phyloP scores from a whole-genome alignment of 1,139 yeast species.

The Meyerozyma smithsonii region DNA sequence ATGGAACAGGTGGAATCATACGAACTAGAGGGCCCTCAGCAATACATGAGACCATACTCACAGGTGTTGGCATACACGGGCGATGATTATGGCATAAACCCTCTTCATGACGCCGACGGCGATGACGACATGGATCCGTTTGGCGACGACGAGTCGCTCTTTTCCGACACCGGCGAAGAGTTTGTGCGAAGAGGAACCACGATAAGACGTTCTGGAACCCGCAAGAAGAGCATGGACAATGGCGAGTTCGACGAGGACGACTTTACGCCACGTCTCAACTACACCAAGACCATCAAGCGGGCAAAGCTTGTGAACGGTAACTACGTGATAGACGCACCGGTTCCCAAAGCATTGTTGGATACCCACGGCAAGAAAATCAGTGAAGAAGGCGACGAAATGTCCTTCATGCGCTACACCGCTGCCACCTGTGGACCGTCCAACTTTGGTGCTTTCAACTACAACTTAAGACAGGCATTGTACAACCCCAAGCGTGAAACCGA shows the following conservation, averaged over 20 bases:
- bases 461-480: slow-evolving; percentile 64
- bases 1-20: slow-evolving; percentile 20
- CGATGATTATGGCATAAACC: slow-evolving; percentile 39
- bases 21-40: slow-evolving; percentile 15
- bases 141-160: slow-evolving; percentile 44
- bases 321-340: slow-evolving; percentile 76
- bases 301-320: slow-evolving; percentile 65
- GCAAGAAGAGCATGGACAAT: slow-evolving; percentile 11
- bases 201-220: slow-evolving; percentile 20
- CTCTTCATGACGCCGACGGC: slow-evolving; percentile 37
- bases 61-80: slow-evolving; percentile 27
- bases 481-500: slow-evolving; percentile 67
- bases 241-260: slow-evolving; percentile 27
- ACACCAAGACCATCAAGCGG: slow-evolving; percentile 45
- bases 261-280: slow-evolving; percentile 39
- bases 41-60: slow-evolving; percentile 19
- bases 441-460: slow-evolving; percentile 52
- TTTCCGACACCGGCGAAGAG: slow-evolving; percentile 40
- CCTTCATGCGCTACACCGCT: slow-evolving; percentile 76
- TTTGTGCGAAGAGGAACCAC: slow-evolving; percentile 32
- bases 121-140: slow-evolving; percentile 40
- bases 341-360: slow-evolving; percentile 53
- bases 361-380: slow-evolving; percentile 48
- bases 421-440: slow-evolving; percentile 77
- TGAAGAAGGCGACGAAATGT: slow-evolving; percentile 57